Evolutionary conservation across 768 basidiomycete genomes (phyloP).

Genomic region (Cyathus striatus): DNA sequence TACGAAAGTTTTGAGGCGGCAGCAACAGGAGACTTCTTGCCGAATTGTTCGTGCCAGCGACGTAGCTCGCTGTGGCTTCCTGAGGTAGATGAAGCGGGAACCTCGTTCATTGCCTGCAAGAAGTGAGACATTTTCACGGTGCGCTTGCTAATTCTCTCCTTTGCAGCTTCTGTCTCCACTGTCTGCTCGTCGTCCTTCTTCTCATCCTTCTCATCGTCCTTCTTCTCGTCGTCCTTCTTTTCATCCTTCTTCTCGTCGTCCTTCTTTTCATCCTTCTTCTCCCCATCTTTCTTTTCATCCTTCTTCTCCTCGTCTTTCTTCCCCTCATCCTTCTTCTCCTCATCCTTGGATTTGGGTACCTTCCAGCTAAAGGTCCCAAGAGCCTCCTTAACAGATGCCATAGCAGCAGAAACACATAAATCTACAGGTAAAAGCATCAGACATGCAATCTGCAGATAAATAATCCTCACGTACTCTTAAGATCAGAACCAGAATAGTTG

Average conservation of each 20-base stretch:
- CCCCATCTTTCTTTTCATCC: too few species aligned
- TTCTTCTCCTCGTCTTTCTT: too few species aligned
- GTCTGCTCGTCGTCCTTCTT: background rate
- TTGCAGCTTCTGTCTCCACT: background rate
- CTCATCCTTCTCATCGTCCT: background rate
- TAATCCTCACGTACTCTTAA: conserved; percentile 6
- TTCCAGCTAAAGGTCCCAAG: background rate
- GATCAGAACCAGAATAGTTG: conserved; percentile 9
- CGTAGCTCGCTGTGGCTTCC: background rate
- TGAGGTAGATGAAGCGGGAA: background rate
- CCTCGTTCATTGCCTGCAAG: background rate
- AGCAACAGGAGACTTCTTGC: too few species aligned
- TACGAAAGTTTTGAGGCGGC: background rate
- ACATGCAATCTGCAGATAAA: background rate
- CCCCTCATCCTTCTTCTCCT: too few species aligned
- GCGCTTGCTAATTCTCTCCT: background rate
- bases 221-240: background rate
- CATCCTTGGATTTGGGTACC: too few species aligned
- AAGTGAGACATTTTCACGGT: background rate
- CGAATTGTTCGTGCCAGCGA: background rate
- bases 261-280: too few species aligned
- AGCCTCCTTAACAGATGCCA: conserved; percentile 4
- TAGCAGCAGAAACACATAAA: conserved; percentile 3
- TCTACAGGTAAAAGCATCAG: background rate
- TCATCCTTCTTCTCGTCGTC: background rate